Evolutionary conservation across 805 yeast genomes (phyloP), one percentile per base, ranked within the genome.

Genomic region (Groenewaldozyma salmanticensis): DNA sequence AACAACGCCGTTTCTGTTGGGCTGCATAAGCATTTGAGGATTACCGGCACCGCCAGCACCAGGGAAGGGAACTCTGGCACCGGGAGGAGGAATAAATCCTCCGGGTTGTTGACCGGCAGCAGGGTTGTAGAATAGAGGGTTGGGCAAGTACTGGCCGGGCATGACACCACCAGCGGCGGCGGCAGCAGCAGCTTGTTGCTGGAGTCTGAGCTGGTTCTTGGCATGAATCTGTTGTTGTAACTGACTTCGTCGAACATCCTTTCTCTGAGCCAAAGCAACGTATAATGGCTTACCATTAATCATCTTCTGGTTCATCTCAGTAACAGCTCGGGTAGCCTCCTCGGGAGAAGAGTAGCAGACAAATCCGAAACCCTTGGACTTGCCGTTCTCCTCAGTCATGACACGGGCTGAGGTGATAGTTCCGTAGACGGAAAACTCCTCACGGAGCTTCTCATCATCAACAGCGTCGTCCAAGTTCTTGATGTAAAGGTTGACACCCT

Each of bases 181-280:
- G 52, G 94, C 94, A 35, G 62, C 67, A 24, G 67, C 67, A 54
- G 85, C 85, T 64, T 88, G 94, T 68, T 87, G 95, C 74, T 90
- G 97, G 76, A 87, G 75, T 76, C 96, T 85, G 81, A 88, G 77
- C 71, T 90, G 96, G 78, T 85, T 86, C 74, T 96, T 85, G 53
- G 96, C 96, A 68, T 84, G 94, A 63, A 87, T 83, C 71, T 92
- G 97, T 72, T 92, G 97, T 66, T 86, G 90, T 65, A 92, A 75
- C 74, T 92, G 97, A 57, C 85, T 77, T 65, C 95, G 82, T 77
- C 98, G 87, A 44, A 86, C 95, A 57, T 90, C 98, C 73, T 86
- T 90, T 68, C 95, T 84, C 77, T 92, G 98, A 56, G 98, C 98
- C 61, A 92, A 79, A 47, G 96, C 96, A 68, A 92, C 98, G 66